Conservation (phyloP, 768 basidiomycete species). For the Lactifluus piperatus region DNA sequence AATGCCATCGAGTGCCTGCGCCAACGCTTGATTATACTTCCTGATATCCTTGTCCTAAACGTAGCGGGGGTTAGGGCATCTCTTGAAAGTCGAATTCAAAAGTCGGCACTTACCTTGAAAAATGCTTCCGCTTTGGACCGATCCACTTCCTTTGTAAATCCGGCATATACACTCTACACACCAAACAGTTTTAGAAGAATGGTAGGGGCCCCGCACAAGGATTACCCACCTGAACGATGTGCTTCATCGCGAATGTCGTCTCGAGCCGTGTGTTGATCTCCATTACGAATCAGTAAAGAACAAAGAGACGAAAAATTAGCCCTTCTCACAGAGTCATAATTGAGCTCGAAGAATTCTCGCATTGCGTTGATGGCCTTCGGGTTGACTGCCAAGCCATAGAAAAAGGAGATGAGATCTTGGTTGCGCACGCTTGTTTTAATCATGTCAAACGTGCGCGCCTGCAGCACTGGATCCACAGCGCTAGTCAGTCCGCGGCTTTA, state of each 20-base stretch:
- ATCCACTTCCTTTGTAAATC: slow-evolving; percentile 9
- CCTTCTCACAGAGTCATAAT: slow-evolving; percentile 50
- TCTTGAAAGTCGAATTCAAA: not conserved
- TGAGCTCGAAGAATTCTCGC: slow-evolving; percentile 55
- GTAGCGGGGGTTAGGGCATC: not conserved
- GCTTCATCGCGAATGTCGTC: slow-evolving; percentile 12
- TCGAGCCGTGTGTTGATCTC: slow-evolving; percentile 15
- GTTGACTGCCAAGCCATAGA: slow-evolving; percentile 51
- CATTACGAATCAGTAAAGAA: not conserved
- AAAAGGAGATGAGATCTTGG: slow-evolving; percentile 59
- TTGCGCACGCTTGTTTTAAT: slow-evolving; percentile 45
- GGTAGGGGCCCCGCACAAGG: not conserved
- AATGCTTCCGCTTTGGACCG: slow-evolving; percentile 12
- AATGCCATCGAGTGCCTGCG: slow-evolving; percentile 17
- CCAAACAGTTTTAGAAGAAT: not conserved
- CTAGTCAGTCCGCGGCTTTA: slow-evolving; percentile 58
- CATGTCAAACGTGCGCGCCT: slow-evolving; percentile 55
- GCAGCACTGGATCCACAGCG: slow-evolving; percentile 45
- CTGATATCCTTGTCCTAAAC: slow-evolving; percentile 14
- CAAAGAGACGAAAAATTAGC: not conserved
- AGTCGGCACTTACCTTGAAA: slow-evolving; percentile 10
- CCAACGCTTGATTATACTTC: slow-evolving; percentile 17
- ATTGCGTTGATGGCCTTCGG: slow-evolving; percentile 42
- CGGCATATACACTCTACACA: not conserved
- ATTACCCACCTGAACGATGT: slow-evolving; percentile 5